Evolutionary conservation across 805 yeast genomes (phyloP), one percentile per base, ranked within the genome.

Genomic region (Millerago galiae): DNA sequence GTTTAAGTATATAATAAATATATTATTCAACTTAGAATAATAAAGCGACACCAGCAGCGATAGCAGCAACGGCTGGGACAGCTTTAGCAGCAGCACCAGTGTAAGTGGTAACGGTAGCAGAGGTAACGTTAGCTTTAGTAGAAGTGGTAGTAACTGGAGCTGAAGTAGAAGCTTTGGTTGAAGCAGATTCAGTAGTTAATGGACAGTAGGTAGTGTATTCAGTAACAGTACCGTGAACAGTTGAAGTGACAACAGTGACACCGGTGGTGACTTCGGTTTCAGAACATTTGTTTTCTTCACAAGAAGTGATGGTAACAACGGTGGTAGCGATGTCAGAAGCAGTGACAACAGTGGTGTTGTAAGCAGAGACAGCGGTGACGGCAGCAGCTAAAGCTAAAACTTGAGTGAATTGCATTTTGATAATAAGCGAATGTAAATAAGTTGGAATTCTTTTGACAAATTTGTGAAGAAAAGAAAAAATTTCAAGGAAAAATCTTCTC

Each of bases 41-140:
- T 58, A 68, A 61, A 64, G 72, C 74, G 54, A 70, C 72, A 68
- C 74, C 74, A 48, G 74, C 74, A 44, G 70, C 59, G 51, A 68
- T 58, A 56, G 72, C 73, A 58, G 72, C 72, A 50, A 65, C 70
- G 56, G 72, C 71, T 64, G 72, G 72, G 46, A 64, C 60, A 47
- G 68, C 68, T 56, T 58, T 63, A 42, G 55, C 71, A 50, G 73
- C 75, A 51, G 67, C 74, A 66, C 68, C 72, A 47, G 61, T 58
- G 65, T 50, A 66, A 42, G 67, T 49, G 43, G 64, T 44, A 37
- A 68, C 42, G 17, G 41, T 41, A 25, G 18, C 21, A 15, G 59
- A 33, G 42, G 58, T 49, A 37, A 55, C 40, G 39, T 46, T 47
- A 37, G 52, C 40, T 38, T 50, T 51, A 8, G 35, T 17, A 16